These are phyloP conservation scores for Escallonia herrerae DNA, from an alignment of 129 eudicot species.

Conservation along the genomic window DNA sequence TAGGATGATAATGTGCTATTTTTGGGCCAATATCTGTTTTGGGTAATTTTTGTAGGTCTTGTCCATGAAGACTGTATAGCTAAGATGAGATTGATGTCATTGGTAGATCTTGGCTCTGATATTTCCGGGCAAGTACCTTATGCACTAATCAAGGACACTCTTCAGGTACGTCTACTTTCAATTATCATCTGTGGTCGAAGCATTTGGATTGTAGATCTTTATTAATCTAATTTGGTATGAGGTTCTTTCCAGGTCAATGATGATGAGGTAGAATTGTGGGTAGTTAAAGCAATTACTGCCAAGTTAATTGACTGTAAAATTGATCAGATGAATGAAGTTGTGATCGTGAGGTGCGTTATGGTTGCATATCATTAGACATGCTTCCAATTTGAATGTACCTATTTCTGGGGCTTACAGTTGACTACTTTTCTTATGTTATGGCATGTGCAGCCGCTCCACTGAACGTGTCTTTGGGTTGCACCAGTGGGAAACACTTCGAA, in stretches of 20 bases:
- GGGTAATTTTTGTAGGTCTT: constrained; percentile 47
- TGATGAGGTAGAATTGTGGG: constrained; percentile 78
- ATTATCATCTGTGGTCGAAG: neutral
- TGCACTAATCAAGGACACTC: constrained; percentile 56
- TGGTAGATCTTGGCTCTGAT: constrained; percentile 67
- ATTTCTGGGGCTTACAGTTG: neutral
- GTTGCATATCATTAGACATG: neutral
- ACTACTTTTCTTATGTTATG: constrained; percentile 1
- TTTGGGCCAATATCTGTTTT: constrained; percentile 7
- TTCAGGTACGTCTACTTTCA: constrained; percentile 31
- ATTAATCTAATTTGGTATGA: neutral
- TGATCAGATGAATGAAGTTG: constrained; percentile 77
- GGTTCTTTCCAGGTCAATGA: constrained; percentile 50
- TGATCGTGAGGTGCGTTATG: constrained; percentile 49
- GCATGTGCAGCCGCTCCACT: constrained; percentile 45
- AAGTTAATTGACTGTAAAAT: constrained; percentile 79
- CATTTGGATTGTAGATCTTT: neutral
- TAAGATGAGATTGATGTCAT: constrained; percentile 82
- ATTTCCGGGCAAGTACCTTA: constrained; percentile 68
- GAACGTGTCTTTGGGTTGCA: constrained; percentile 72
- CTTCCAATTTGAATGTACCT: neutral
- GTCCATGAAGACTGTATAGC: constrained; percentile 76
- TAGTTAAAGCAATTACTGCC: constrained; percentile 70
- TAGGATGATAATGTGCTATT: neutral
- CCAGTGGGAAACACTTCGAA: constrained; percentile 63